These are phyloP conservation scores for Termitomyces sp. DNA, from an alignment of 768 basidiomycete genomes.

Conservation along the genomic window DNA sequence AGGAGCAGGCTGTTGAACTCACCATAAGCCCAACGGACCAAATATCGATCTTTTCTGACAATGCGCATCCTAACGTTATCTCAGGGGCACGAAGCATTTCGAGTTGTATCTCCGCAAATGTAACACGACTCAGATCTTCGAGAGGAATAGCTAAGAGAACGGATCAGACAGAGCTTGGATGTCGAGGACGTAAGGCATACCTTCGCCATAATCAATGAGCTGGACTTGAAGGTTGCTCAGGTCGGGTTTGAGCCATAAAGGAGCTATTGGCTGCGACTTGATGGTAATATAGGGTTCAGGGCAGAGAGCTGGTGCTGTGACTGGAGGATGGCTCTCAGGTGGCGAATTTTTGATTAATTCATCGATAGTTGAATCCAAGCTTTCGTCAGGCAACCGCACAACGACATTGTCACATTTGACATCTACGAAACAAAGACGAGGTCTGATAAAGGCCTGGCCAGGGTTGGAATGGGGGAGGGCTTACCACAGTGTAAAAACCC, in stretches of 20 bases:
- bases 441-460: background rate
- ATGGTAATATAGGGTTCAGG: background rate
- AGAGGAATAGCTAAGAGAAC: background rate
- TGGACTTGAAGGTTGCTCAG: background rate
- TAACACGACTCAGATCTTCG: background rate
- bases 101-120: background rate
- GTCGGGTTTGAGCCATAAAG: background rate
- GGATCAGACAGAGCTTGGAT: background rate
- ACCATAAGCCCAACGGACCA: background rate
- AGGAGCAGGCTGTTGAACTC: background rate
- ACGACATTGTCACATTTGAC: background rate
- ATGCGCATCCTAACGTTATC: background rate
- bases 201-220: slow-evolving; percentile 1
- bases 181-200: background rate
- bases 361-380: background rate
- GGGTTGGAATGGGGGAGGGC: background rate
- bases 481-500: background rate
- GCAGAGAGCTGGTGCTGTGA: background rate
- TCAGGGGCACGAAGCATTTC: background rate
- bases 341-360: background rate
- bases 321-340: background rate
- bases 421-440: background rate
- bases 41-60: slow-evolving; percentile 2
- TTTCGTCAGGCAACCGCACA: background rate
- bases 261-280: background rate